Conservation (phyloP, 2,329 filamentous ascomycete genomes). For the Verticillium isaacii region DNA sequence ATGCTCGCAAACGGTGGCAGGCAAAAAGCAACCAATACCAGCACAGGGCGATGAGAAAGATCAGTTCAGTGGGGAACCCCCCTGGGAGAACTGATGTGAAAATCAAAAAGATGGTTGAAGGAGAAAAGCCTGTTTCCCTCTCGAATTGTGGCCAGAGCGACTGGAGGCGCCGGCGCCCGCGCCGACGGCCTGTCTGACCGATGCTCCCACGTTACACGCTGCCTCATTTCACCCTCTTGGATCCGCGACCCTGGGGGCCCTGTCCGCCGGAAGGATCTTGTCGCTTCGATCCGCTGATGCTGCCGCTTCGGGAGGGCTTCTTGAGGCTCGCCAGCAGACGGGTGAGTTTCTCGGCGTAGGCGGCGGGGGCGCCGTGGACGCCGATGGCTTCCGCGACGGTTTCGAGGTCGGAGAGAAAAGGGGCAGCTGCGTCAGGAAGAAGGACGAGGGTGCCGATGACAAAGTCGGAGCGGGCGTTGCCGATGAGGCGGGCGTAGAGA, state of each 20-base stretch:
- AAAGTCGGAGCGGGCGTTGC: conserved; percentile 37
- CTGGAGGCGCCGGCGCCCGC: too few species aligned
- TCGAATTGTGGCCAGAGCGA: too few species aligned
- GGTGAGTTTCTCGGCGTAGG: conserved; percentile 30
- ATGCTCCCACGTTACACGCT: too few species aligned
- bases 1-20: background rate
- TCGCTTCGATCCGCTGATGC: conserved; percentile 27
- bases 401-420: conserved; percentile 35
- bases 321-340: conserved; percentile 24
- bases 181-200: too few species aligned
- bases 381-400: conserved; percentile 25
- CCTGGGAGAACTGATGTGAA: too few species aligned
- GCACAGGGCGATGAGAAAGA: background rate
- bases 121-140: too few species aligned
- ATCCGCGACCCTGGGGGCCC: conserved; percentile 15
- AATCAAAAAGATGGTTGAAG: too few species aligned
- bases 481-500: conserved; percentile 43
- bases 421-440: conserved; percentile 38
- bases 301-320: conserved; percentile 7
- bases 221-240: conserved; percentile 29
- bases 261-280: conserved; percentile 16
- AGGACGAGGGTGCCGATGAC: conserved; percentile 37
- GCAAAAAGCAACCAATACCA: background rate
- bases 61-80: too few species aligned
- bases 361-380: conserved; percentile 24